Conservation (phyloP, 169 alveolate species). For the Cryptosporidium bovis region DNA sequence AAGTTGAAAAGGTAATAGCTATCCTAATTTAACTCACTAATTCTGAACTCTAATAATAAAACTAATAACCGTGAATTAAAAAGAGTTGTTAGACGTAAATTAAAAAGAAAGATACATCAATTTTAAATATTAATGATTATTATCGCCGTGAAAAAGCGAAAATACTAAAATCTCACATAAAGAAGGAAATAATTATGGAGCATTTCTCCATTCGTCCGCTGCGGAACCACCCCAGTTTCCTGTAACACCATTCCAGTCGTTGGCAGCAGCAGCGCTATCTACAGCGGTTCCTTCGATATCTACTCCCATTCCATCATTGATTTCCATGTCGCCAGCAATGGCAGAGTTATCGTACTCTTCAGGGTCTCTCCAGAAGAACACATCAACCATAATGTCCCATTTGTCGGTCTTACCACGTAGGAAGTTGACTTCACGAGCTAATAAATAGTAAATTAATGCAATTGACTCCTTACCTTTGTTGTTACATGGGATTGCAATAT, state of each 20-base stretch:
- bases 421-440: slow-evolving; percentile 97
- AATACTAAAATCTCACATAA: too few species aligned
- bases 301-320: slow-evolving; percentile 96
- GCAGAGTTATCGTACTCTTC: slow-evolving; percentile 87
- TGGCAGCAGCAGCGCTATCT: slow-evolving; percentile 65
- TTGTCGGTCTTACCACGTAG: slow-evolving; percentile 91
- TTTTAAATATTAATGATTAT: too few species aligned
- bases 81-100: too few species aligned
- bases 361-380: slow-evolving; percentile 94
- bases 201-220: slow-evolving; percentile 75
- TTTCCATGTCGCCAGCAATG: slow-evolving; percentile 94
- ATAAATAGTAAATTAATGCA: slow-evolving; percentile 97
- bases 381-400: slow-evolving; percentile 94
- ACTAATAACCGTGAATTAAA: too few species aligned
- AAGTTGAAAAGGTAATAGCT: too few species aligned
- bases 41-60: too few species aligned
- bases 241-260: slow-evolving; percentile 71
- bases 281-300: slow-evolving; percentile 71
- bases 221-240: slow-evolving; percentile 73
- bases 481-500: slow-evolving; percentile 98
- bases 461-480: slow-evolving; percentile 97
- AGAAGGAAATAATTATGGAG: slow-evolving; percentile 41
- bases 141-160: too few species aligned
- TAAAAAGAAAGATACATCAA: too few species aligned
- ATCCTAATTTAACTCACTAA: too few species aligned